phyloP scores from a whole-genome alignment of 805 yeast species.

The Myxozyma neotropica region DNA sequence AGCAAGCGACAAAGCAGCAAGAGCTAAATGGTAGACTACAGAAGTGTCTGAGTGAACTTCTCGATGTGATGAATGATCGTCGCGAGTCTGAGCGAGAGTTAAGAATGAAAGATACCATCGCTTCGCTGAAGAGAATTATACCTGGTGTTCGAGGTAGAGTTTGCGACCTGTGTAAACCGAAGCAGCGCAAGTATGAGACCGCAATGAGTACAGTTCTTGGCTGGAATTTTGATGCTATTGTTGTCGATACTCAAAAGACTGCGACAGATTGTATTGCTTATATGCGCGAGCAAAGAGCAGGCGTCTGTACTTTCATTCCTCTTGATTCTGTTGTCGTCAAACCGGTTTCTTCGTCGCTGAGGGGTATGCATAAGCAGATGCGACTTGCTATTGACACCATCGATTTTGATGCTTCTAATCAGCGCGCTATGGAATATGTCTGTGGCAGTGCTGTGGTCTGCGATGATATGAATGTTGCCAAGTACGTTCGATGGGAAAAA shows the following conservation, averaged over 20 bases:
- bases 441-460: conserved; percentile 80
- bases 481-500: conserved; percentile 67
- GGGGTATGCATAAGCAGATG: conserved; percentile 49
- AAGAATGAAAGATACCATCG: conserved; percentile 70
- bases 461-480: conserved; percentile 69
- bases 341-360: conserved; percentile 55
- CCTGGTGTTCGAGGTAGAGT: conserved; percentile 86
- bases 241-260: conserved; percentile 71
- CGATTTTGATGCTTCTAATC: conserved; percentile 65
- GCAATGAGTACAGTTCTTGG: conserved; percentile 83
- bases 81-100: conserved; percentile 74
- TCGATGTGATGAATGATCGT: conserved; percentile 73
- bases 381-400: conserved; percentile 75
- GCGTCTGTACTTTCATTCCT: conserved; percentile 86
- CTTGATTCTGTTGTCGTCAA: conserved; percentile 69
- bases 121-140: conserved; percentile 66
- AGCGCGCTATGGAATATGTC: conserved; percentile 76
- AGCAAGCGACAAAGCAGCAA: conserved; percentile 49
- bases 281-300: conserved; percentile 81
- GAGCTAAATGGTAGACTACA: conserved; percentile 66
- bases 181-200: conserved; percentile 66
- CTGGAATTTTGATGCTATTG: conserved; percentile 72
- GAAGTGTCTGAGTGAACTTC: conserved; percentile 60
- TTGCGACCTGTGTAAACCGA: conserved; percentile 76
- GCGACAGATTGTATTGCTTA: conserved; percentile 79